Conservation (phyloP, 805 yeast genomes). For the Candida vaughaniae region DNA sequence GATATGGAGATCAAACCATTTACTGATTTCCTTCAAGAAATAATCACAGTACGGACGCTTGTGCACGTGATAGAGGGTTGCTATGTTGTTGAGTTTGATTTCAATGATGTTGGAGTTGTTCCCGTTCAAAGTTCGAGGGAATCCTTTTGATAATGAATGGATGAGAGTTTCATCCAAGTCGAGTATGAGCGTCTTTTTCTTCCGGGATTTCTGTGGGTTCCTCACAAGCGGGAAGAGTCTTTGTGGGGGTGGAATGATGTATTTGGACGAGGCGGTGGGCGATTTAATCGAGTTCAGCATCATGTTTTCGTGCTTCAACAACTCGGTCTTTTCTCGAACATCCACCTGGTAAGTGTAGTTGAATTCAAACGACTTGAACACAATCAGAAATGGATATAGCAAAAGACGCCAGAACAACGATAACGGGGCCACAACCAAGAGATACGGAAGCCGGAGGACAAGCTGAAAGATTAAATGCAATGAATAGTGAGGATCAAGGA, state of each 20-base stretch:
- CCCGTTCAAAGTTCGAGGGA: slow-evolving; percentile 42
- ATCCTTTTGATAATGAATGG: slow-evolving; percentile 78
- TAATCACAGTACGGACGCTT: slow-evolving; percentile 90
- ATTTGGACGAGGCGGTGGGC: slow-evolving; percentile 41
- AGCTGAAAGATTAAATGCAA: slow-evolving; percentile 3
- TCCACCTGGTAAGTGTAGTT: slow-evolving; percentile 9
- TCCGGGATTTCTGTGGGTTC: slow-evolving; percentile 32
- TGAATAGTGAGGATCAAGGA: slow-evolving; percentile 7
- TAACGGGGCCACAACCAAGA: slow-evolving; percentile 53
- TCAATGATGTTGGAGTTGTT: slow-evolving; percentile 66
- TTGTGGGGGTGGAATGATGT: slow-evolving; percentile 47
- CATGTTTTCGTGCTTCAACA: slow-evolving; percentile 40
- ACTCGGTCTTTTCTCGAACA: slow-evolving; percentile 31
- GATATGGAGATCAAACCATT: slow-evolving; percentile 86
- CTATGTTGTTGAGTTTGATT: slow-evolving; percentile 63
- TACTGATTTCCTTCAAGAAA: slow-evolving; percentile 71
- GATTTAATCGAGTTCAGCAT: slow-evolving; percentile 41
- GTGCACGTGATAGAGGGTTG: slow-evolving; percentile 84
- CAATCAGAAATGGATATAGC: slow-evolving; percentile 52
- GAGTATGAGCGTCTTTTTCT: slow-evolving; percentile 67
- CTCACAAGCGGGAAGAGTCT: slow-evolving; percentile 40
- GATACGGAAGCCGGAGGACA: slow-evolving; percentile 21
- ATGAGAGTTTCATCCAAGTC: slow-evolving; percentile 94
- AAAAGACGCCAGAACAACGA: slow-evolving; percentile 48
- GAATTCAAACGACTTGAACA: slow-evolving; percentile 10